phyloP scores from a whole-genome alignment of 768 basidiomycete genomes.

The Boletus pseudo-olivaceus region DNA sequence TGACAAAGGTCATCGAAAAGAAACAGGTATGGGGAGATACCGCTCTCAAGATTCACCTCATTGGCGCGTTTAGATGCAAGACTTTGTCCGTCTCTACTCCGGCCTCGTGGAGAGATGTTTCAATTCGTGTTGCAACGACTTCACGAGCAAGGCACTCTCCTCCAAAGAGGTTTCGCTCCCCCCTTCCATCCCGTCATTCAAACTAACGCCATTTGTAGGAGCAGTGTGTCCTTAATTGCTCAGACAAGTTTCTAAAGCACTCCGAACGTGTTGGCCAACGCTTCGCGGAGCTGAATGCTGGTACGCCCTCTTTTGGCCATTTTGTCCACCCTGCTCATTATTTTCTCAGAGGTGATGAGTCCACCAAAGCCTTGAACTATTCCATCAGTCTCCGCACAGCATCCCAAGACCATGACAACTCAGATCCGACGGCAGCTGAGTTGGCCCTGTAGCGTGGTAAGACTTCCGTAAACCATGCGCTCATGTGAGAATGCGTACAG shows the following conservation, averaged over 20 bases:
- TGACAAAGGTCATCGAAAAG: constrained; percentile 92
- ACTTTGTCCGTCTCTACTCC: constrained; percentile 94
- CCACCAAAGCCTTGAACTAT: constrained; percentile 28
- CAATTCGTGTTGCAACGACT: constrained; percentile 92
- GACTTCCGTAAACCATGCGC: constrained; percentile 5
- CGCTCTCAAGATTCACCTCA: constrained; percentile 3
- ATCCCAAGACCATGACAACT: not conserved
- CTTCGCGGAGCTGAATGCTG: constrained; percentile 90
- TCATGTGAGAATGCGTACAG: constrained; percentile 14
- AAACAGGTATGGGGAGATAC: constrained; percentile 66
- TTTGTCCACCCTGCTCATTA: not conserved
- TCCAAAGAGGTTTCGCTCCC: constrained; percentile 74
- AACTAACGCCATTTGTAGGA: constrained; percentile 49
- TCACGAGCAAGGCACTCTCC: constrained; percentile 90
- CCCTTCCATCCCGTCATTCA: not conserved
- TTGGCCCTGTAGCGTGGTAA: constrained; percentile 12
- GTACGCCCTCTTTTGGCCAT: constrained; percentile 42
- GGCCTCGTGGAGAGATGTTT: constrained; percentile 96
- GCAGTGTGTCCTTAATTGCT: constrained; percentile 87
- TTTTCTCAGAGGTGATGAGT: constrained; percentile 30
- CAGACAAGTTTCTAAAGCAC: constrained; percentile 97
- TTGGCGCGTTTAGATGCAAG: constrained; percentile 76
- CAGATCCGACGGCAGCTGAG: constrained; percentile 2
- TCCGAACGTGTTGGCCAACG: constrained; percentile 90
- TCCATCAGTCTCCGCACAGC: not conserved